Base-by-base conservation (phyloP, 768 basidiomycete genomes). In the Coprinopsis sp. region DNA sequence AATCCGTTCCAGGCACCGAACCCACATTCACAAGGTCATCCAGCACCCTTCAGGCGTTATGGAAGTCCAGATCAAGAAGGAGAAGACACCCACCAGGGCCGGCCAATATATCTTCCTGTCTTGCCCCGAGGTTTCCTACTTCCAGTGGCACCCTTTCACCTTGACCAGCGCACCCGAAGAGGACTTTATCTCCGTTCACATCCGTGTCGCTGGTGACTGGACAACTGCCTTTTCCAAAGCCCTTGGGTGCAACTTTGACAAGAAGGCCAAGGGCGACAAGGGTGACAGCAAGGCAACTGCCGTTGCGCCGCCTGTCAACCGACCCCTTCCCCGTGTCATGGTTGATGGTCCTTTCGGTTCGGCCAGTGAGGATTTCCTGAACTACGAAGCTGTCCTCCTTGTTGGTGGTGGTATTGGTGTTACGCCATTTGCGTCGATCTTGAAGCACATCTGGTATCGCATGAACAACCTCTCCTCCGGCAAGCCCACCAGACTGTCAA, bases 101-200 rank as follows among this genome's bases (percentile, higher is more conserved):
- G 92, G 92, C 16, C 90, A 95, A 63, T 97, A 96, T 65, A 89
- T 97, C 63, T 93, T 95, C 73, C 65, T 96, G 39, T 84, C 73
- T 53, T 92, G 90, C 68, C 94, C 93, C 7, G 88, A 91, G 65
- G 73, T 97, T 37, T 91, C 87, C 16, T 95, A 91, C 70, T 94
- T 87, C 75, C 91, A 96, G 62, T 97, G 92, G 88, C 94, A 97
- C 60, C 92, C 93, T 7, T 96, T 96, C 76, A 95, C 93, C 13
- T 78, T 96, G 50, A 95, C 91, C 27, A 86, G 87, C 54, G 91
- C 94, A 0, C 94, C 93, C 1, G 92, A 96, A 60, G 93, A 96
- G 61, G 92, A 94, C 57, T 95, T 93, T 62, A 82, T 95, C 54
- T 93, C 90, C 1, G 82, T 96, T 11, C 95, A 98, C 62, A 86